phyloP scores from a whole-genome alignment of 148 eudicot genomes.

The Rhododendron molle region DNA sequence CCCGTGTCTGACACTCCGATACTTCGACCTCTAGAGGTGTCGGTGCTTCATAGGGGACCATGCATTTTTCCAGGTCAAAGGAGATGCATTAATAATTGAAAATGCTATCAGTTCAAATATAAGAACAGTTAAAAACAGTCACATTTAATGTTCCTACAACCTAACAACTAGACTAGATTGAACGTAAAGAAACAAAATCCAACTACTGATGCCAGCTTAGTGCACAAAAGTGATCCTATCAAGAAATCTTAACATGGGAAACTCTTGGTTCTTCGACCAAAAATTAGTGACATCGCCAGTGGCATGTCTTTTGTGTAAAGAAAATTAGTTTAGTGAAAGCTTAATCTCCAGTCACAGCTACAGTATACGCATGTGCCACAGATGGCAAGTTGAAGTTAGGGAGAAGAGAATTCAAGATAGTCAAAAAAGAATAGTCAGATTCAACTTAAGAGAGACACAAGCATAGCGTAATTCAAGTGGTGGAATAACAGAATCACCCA shows the following conservation, averaged over 20 bases:
- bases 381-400: not conserved
- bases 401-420: not conserved
- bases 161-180: not conserved
- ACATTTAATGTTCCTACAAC: not conserved
- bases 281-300: not conserved
- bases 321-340: not conserved
- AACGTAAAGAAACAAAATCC: not conserved
- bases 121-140: not conserved
- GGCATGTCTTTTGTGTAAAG: not conserved
- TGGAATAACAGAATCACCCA: slow-evolving; percentile 22
- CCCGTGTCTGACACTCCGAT: too few relatives aligned
- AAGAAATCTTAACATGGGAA: not conserved
- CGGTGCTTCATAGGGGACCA: too few relatives aligned
- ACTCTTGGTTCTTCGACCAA: not conserved
- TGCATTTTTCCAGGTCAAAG: not conserved
- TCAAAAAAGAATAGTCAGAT: not conserved
- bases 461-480: not conserved
- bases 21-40: too few relatives aligned
- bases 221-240: not conserved
- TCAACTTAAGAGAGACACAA: not conserved
- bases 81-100: not conserved
- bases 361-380: not conserved
- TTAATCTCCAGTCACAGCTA: too few relatives aligned
- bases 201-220: not conserved
- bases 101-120: not conserved